Evolutionary conservation across 306 rosid genomes (phyloP).

Genomic region (Glycine latifolia): DNA sequence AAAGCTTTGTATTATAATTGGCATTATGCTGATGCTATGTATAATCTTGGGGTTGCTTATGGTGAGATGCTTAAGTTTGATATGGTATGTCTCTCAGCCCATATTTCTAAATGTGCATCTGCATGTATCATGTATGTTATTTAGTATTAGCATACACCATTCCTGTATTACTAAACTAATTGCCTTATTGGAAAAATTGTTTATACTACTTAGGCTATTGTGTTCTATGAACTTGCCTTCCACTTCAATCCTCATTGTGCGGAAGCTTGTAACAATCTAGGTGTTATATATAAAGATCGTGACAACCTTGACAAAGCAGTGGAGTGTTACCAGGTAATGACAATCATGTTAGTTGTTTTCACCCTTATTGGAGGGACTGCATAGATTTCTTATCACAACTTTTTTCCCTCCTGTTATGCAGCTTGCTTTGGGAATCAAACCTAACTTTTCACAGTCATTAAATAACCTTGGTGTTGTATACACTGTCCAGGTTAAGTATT

Average conservation of each 20-base stretch:
- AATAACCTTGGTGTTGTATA: constrained; percentile 98
- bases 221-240: constrained; percentile 96
- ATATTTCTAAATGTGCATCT: background rate
- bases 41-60: constrained; percentile 98
- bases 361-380: constrained; percentile 33
- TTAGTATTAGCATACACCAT: constrained; percentile 6
- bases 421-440: constrained; percentile 93
- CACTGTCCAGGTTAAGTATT: constrained; percentile 87
- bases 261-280: constrained; percentile 98
- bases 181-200: background rate
- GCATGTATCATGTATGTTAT: background rate
- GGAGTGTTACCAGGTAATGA: constrained; percentile 91
- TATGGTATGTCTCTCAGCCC: constrained; percentile 65
- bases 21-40: constrained; percentile 99
- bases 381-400: constrained; percentile 24
- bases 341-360: constrained; percentile 26
- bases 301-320: constrained; percentile 99
- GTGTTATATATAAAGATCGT: constrained; percentile 95
- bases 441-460: constrained; percentile 95
- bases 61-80: constrained; percentile 99
- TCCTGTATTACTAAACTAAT: background rate
- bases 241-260: constrained; percentile 99
- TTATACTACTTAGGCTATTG: constrained; percentile 78
- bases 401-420: constrained; percentile 48
- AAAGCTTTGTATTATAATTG: constrained; percentile 93